phyloP scores from a whole-genome alignment of 192 early-diverging fungal species.

The Neocallimastix lanati region DNA sequence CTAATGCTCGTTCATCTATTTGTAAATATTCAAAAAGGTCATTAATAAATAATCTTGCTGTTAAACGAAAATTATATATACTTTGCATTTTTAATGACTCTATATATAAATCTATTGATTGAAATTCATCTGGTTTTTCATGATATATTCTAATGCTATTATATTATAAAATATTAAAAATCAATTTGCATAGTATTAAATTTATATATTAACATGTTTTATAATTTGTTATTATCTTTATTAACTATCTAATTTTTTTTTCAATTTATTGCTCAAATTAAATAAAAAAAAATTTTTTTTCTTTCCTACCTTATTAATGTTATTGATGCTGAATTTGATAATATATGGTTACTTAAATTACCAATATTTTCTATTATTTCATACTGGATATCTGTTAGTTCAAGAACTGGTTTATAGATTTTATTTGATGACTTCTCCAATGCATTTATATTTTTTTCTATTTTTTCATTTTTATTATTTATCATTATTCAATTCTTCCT shows the following conservation, averaged over 20 bases:
- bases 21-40: slow-evolving; percentile 38
- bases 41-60: slow-evolving; percentile 47
- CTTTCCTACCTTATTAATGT: slow-evolving; percentile 31
- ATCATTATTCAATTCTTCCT: background rate
- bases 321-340: slow-evolving; percentile 58
- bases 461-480: background rate
- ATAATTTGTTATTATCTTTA: too few relatives aligned
- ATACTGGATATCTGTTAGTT: slow-evolving; percentile 6
- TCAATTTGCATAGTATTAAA: too few relatives aligned
- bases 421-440: too few relatives aligned
- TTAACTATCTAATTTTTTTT: too few relatives aligned
- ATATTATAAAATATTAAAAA: too few relatives aligned
- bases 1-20: background rate
- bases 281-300: too few relatives aligned
- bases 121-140: slow-evolving; percentile 38
- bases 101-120: slow-evolving; percentile 27
- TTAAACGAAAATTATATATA: slow-evolving; percentile 50
- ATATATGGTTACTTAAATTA: slow-evolving; percentile 65
- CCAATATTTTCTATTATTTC: slow-evolving; percentile 54
- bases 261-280: too few relatives aligned
- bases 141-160: slow-evolving; percentile 32
- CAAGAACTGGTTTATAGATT: background rate
- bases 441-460: background rate
- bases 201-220: too few relatives aligned
- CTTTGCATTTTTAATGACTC: slow-evolving; percentile 38